Base-by-base conservation (phyloP, 2,329 filamentous ascomycete species). In the Diplodia mutila region DNA sequence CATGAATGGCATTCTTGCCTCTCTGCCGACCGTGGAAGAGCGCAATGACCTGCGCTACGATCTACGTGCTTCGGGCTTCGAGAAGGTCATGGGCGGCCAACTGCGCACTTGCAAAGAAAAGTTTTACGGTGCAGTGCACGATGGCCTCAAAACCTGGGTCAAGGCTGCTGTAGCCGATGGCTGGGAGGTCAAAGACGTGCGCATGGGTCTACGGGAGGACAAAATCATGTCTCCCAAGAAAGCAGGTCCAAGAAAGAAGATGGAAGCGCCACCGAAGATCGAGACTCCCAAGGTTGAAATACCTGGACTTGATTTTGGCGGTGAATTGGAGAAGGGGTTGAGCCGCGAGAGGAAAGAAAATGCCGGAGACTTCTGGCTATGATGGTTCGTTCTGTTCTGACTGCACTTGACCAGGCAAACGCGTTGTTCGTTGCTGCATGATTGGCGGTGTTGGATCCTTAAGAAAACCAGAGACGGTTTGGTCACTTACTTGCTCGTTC, bases 31-130 rank as follows among this genome's bases (percentile, higher is more conserved):
- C 0, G 73, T 77, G 1, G 79, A 85, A 27, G 89, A 91, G 68
- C 91, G 95, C 69, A 97, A 97, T 78, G 77, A 81, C 0, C 85
- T 98, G 12, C 90, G 95, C n/a, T 83, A 85, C 21, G 89, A 94
- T 68, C 84, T 98, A 64, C 87, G 88, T 65, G 88, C 94, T 69
- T 96, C 91, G 0, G 94, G 95, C 8, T 97, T 93, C 83, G 95
- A 99, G 79, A 93, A 93, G 72, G 89, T 91, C 72, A 91, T 98
- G 85, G 93, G 93, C 18, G 87, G 87, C 25, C 94, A 89, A 68
- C 82, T 98, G 70, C 89, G 95, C 5, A 90, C 94, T 18, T 98
- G 94, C 84, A 99, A 98, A 78, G 94, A 97, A 79, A 98, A 98
- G 78, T 97, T 98, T 78, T 98, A 99, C 77, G 91, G 91, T 2